Evolutionary conservation across 1,284 basidiomycete species (phyloP).

Genomic region (Grifola frondosa): DNA sequence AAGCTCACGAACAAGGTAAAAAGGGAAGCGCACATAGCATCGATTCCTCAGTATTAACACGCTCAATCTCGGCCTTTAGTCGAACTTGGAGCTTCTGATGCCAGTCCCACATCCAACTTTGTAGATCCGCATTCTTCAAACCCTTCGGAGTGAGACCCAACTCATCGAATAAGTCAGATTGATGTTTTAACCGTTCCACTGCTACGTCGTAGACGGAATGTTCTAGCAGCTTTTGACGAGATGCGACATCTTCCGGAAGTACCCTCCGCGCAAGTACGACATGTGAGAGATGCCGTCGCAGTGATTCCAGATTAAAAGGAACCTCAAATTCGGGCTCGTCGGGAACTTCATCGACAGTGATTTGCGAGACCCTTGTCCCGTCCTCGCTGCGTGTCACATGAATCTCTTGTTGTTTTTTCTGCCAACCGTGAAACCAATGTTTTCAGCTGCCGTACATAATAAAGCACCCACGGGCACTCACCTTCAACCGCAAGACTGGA

Average conservation of each 20-base stretch:
- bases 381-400: constrained; percentile 21
- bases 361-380: constrained; percentile 15
- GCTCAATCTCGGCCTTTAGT: constrained; percentile 56
- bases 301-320: constrained; percentile 72
- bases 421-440: constrained; percentile 1
- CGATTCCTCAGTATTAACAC: constrained; percentile 44
- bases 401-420: constrained; percentile 16
- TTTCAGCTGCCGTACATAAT: background rate
- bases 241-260: constrained; percentile 63
- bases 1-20: background rate
- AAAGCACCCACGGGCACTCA: constrained; percentile 16
- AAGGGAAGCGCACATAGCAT: constrained; percentile 7
- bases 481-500: constrained; percentile 44
- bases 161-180: constrained; percentile 59
- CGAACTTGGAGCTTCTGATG: constrained; percentile 60
- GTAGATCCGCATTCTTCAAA: constrained; percentile 58
- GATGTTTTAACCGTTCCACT: constrained; percentile 66
- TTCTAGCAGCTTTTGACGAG: constrained; percentile 83
- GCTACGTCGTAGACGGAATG: constrained; percentile 85
- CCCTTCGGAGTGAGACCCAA: constrained; percentile 53
- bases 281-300: constrained; percentile 65
- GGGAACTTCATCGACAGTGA: constrained; percentile 21
- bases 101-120: constrained; percentile 89
- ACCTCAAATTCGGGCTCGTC: constrained; percentile 37
- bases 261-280: constrained; percentile 63